Conservation (phyloP, 352 stramenopile species). For the Phytophthora cryptogea region DNA sequence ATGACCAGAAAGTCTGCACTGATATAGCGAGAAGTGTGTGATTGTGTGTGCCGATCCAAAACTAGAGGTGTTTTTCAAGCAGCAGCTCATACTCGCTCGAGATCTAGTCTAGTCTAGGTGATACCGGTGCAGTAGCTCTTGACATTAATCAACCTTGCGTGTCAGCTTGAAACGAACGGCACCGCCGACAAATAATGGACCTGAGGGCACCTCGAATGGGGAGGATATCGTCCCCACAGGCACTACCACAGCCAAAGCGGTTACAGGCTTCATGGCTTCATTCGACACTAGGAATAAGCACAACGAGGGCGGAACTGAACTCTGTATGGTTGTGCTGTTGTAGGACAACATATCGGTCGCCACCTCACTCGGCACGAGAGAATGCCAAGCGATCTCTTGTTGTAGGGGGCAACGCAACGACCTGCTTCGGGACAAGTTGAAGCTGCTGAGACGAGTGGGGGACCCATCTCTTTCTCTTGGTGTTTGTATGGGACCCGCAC, state of each 20-base stretch:
- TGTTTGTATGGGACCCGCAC: conserved; percentile 14
- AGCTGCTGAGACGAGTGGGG: conserved; percentile 19
- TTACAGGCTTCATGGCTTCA: neutral
- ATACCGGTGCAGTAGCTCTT: neutral
- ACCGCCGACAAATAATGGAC: neutral
- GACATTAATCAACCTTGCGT: conserved; percentile 2
- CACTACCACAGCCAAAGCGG: neutral
- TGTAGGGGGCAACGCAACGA: conserved; percentile 15
- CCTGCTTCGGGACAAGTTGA: conserved; percentile 22
- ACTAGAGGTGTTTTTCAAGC: too few species aligned
- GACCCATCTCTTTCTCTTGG: conserved; percentile 22
- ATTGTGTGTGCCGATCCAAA: too few species aligned
- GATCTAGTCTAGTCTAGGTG: too few species aligned
- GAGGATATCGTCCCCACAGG: conserved; percentile 1
- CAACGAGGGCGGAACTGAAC: neutral
- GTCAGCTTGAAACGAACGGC: neutral
- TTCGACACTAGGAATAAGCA: neutral
- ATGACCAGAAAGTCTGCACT: too few species aligned
- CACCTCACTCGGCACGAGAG: conserved; percentile 5
- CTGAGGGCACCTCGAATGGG: neutral
- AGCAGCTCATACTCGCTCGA: too few species aligned
- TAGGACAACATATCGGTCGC: neutral
- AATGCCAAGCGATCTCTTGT: neutral
- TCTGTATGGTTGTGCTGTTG: neutral
- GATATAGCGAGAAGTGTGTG: too few species aligned